Conservation (phyloP, 768 basidiomycete genomes). For the Amanita inopinata region DNA sequence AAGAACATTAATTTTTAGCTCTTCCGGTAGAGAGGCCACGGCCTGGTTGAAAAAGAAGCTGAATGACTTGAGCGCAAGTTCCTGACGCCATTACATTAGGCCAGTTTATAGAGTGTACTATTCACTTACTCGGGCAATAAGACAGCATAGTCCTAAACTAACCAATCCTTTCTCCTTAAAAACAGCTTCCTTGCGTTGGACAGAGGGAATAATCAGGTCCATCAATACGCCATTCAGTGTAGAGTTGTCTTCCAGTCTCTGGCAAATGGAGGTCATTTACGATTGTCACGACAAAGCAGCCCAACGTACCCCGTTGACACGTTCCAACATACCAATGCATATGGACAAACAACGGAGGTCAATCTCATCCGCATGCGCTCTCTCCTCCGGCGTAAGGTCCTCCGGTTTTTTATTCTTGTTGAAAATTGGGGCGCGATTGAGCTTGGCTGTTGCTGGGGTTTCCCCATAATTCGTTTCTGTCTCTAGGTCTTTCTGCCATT, state of each 20-base stretch:
- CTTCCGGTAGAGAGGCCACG: not conserved
- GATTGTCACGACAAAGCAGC: conserved; percentile 12
- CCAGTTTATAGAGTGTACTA: not conserved
- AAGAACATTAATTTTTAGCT: conserved; percentile 64
- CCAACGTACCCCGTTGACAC: conserved; percentile 73
- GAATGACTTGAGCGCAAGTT: conserved; percentile 60
- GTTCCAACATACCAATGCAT: conserved; percentile 82
- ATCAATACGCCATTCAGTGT: conserved; percentile 73
- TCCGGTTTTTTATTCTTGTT: conserved; percentile 39
- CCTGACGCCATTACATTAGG: conserved; percentile 19
- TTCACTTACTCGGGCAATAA: conserved; percentile 38
- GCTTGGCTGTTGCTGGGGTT: conserved; percentile 13
- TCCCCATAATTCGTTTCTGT: not conserved
- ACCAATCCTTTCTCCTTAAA: conserved; percentile 76
- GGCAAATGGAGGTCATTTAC: conserved; percentile 15
- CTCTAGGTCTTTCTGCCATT: conserved; percentile 3
- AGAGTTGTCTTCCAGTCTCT: conserved; percentile 71
- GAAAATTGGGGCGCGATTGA: conserved; percentile 11
- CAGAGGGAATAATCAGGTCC: conserved; percentile 85
- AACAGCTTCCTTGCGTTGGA: conserved; percentile 76
- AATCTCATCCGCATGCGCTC: conserved; percentile 50
- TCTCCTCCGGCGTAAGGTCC: conserved; percentile 58
- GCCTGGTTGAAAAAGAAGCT: conserved; percentile 75
- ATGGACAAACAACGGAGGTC: conserved; percentile 79
- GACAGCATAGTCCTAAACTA: conserved; percentile 74